Evolutionary conservation across 2,329 filamentous ascomycete species (phyloP), one percentile per base, ranked within the genome.

Genomic region (Lomentospora prolificans): DNA sequence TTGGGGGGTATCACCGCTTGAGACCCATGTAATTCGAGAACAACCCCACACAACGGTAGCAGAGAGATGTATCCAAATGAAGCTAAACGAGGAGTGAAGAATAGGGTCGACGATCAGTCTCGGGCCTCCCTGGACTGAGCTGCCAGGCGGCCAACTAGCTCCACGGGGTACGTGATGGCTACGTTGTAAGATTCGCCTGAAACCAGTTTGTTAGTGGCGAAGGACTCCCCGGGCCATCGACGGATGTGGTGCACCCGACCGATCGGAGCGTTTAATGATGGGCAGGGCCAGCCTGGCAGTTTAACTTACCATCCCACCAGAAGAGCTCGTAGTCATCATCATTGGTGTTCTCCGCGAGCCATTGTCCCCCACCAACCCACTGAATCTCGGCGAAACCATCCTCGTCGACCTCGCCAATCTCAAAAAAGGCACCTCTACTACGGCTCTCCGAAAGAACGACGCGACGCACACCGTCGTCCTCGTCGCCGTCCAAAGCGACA

Each of bases 301-400:
- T 3, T 22, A 19, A 55, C 52, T 48, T 28, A 55, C 52, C 39
- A 33, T 55, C 52, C 36, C 39, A 33, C 52, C 52, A 55, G 30
- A 46, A 31, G 5, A 55, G 52, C 52, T 55, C 39, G 17, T 31
- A 55, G 17, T 46, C 52, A 14, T 55, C 52, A 25, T 48, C 39
- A 8, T 31, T 44, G 9, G 39, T 31, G 19, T 31, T 55, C 36
- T 28, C 14, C 8, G 48, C 36, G 3, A 46, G 3, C 52, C 52
- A 55, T 8, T 19, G 9, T 9, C 36, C 36, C 3, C 39, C 25
- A 8, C 52, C 52, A 7, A 22, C 31, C 51, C 51, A 41, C 17
- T 27, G 27, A 19, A 53, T 41, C 24, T 55, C 39, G 50, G 27
- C 50, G 17, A 36, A 30, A n/a, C 39, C 52, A 12, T 48, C 52